Conservation (phyloP, 225 moss, liverwort and hornwort species). For the Physcomitrellopsis africana region DNA sequence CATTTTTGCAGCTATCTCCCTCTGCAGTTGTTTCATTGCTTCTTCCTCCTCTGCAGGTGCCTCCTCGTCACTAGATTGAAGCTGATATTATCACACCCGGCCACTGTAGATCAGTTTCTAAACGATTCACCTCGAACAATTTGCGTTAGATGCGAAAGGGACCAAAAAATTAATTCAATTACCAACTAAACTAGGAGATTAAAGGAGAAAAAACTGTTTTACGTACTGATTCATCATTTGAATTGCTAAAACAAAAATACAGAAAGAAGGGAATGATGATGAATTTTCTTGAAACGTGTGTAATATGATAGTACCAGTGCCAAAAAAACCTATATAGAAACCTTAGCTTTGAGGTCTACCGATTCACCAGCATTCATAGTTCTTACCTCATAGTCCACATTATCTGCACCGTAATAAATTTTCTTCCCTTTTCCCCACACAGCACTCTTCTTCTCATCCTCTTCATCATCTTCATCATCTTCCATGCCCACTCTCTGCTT, state of each 20-base stretch:
- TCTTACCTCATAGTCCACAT: conserved; percentile 82
- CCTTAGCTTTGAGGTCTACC: not conserved
- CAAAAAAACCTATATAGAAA: no score
- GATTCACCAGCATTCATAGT: not conserved
- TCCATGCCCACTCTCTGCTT: conserved; percentile 74
- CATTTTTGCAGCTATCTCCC: conserved; percentile 72
- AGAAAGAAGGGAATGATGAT: no score
- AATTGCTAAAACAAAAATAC: no score
- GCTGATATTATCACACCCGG: conserved; percentile 39
- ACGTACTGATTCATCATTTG: no score
- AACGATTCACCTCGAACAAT: not conserved
- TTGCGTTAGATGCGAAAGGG: no score
- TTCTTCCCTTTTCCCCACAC: conserved; percentile 95
- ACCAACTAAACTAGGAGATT: no score
- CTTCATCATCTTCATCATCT: conserved; percentile 69
- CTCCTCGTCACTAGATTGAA: conserved; percentile 95
- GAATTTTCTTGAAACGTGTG: no score
- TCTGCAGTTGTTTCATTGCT: conserved; percentile 69
- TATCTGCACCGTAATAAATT: conserved; percentile 85
- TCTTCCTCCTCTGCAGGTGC: conserved; percentile 87
- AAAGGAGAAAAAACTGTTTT: no score
- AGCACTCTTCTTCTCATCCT: conserved; percentile 60
- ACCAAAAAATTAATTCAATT: not conserved
- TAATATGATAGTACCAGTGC: no score
- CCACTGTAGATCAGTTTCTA: not conserved